A percentile compares a stretch with the other conserved stretches of the same genome.
Conservation (phyloP, 2,329 filamentous ascomycete genomes). For the Paecilomyces formosus region DNA sequence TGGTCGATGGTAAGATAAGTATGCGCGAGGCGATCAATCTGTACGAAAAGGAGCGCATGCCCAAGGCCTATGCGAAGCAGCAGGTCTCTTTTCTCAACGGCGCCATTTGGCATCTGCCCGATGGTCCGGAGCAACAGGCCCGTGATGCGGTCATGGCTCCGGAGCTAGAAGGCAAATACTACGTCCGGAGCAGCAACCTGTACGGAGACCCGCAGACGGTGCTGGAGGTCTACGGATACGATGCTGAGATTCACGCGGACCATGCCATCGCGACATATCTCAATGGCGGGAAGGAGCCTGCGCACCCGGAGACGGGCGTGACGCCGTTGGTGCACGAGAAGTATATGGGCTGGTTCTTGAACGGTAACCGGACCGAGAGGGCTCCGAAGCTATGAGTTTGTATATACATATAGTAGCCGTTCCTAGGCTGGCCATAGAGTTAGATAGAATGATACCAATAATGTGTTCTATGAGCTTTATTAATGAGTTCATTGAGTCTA, state of each 20-base stretch:
- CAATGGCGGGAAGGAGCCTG: conserved; percentile 12
- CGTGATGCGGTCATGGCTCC: conserved; percentile 29
- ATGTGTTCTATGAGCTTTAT: neutral
- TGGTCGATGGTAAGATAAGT: conserved; percentile 24
- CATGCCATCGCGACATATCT: conserved; percentile 19
- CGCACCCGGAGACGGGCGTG: conserved; percentile 23
- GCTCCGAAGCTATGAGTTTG: neutral
- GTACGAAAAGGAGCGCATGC: conserved; percentile 37
- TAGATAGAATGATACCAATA: neutral
- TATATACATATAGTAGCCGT: neutral
- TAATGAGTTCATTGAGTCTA: neutral
- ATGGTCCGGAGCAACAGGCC: conserved; percentile 24
- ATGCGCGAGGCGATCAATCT: conserved; percentile 28
- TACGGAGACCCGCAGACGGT: conserved; percentile 32
- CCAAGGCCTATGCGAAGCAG: conserved; percentile 36
- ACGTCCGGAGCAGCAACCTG: conserved; percentile 31
- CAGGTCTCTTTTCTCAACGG: conserved; percentile 35
- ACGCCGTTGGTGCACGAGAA: conserved; percentile 19
- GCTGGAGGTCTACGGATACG: conserved; percentile 33
- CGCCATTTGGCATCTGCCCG: conserved; percentile 28
- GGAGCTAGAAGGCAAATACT: conserved; percentile 27
- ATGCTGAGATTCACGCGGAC: conserved; percentile 31
- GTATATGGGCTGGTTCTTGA: conserved; percentile 28
- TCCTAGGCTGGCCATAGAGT: neutral
- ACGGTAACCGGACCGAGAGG: conserved; percentile 5